Percentiles rank a stretch among this genome's conserved stretches.
These are phyloP conservation scores for Pichia sp. DNA, from an alignment of 1,139 yeast genomes.

Conservation along the genomic window DNA sequence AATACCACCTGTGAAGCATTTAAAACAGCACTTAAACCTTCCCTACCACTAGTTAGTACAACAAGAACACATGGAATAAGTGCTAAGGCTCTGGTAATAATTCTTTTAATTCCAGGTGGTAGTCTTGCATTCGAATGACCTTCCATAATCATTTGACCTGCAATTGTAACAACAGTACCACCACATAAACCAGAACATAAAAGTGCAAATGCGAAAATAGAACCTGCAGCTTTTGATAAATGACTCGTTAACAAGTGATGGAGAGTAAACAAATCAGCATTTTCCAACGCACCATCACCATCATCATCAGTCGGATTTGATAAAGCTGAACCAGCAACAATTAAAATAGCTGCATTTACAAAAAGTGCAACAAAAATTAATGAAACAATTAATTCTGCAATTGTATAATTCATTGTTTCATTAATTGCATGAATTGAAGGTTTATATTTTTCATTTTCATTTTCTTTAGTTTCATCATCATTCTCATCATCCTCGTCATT, in stretches of 20 bases:
- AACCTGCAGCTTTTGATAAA: constrained; percentile 86
- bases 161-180: constrained; percentile 94
- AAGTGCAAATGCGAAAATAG: constrained; percentile 85
- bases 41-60: constrained; percentile 71
- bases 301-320: constrained; percentile 65
- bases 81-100: constrained; percentile 78
- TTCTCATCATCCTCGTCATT: constrained; percentile 4
- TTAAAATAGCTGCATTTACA: constrained; percentile 77
- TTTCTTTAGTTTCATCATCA: constrained; percentile 42
- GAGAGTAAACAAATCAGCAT: constrained; percentile 81
- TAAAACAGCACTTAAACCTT: constrained; percentile 73
- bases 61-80: constrained; percentile 84
- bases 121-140: constrained; percentile 84
- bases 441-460: constrained; percentile 43
- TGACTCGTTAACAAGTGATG: constrained; percentile 66
- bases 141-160: constrained; percentile 95
- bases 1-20: constrained; percentile 86
- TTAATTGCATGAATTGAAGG: constrained; percentile 70
- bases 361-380: constrained; percentile 75
- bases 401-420: constrained; percentile 64
- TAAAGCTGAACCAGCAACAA: constrained; percentile 80
- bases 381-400: constrained; percentile 69
- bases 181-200: constrained; percentile 97
- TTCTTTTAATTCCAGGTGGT: constrained; percentile 79
- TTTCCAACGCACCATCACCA: constrained; percentile 32